Conservation (phyloP, 345 rosid species). For the Hypericum androsaemum region DNA sequence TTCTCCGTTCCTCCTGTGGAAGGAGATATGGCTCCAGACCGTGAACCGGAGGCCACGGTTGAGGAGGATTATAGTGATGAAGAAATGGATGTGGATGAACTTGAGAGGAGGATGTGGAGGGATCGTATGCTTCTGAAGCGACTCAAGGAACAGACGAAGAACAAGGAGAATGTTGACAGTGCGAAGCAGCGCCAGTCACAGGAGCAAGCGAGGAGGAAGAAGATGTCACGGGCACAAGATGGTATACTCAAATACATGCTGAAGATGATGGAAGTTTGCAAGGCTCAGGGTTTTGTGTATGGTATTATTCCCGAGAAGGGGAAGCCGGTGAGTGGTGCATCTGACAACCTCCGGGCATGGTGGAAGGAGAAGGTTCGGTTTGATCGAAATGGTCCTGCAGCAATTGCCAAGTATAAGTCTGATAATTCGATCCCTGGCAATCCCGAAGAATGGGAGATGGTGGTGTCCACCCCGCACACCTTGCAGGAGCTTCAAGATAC, state of each 20-base stretch:
- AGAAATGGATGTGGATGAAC: constrained; percentile 62
- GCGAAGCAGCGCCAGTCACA: constrained; percentile 51
- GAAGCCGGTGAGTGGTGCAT: constrained; percentile 83
- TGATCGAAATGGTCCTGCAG: constrained; percentile 79
- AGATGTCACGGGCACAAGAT: constrained; percentile 84
- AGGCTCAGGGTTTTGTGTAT: constrained; percentile 79
- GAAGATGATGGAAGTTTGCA: constrained; percentile 87
- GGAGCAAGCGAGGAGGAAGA: constrained; percentile 82
- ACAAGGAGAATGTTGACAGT: constrained; percentile 31
- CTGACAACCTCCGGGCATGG: constrained; percentile 82
- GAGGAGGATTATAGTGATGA: constrained; percentile 61
- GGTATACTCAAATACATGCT: constrained; percentile 74
- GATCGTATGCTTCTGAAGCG: constrained; percentile 51
- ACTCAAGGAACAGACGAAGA: constrained; percentile 53
- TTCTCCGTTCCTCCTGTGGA: constrained; percentile 29
- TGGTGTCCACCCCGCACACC: constrained; percentile 42
- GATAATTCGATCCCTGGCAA: constrained; percentile 39
- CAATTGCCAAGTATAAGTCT: constrained; percentile 49
- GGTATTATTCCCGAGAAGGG: constrained; percentile 88
- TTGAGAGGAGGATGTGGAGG: constrained; percentile 77
- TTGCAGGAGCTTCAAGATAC: constrained; percentile 76
- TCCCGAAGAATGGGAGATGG: constrained; percentile 23
- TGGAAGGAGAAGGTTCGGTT: constrained; percentile 87
- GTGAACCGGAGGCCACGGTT: constrained; percentile 31
- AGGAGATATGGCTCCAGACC: constrained; percentile 27